phyloP scores from a whole-genome alignment of 805 yeast genomes.

The Lipomyces starkeyi region DNA sequence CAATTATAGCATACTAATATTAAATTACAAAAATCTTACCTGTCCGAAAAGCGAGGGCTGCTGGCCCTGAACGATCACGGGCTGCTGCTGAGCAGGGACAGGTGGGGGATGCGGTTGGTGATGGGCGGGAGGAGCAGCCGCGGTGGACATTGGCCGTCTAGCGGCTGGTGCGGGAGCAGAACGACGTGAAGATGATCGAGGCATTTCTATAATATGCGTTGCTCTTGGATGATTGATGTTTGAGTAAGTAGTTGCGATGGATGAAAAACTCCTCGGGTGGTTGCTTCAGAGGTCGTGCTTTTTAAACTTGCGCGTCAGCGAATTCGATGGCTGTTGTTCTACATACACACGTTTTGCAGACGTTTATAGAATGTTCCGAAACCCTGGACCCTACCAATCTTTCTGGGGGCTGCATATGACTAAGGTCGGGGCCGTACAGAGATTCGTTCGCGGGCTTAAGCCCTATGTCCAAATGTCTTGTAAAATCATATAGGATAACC shows the following conservation, averaged over 20 bases:
- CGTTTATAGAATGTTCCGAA: constrained; percentile 5
- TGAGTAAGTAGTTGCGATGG: not conserved
- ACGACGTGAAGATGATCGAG: constrained; percentile 38
- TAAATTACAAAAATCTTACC: constrained; percentile 35
- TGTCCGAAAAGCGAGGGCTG: constrained; percentile 53
- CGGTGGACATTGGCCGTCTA: constrained; percentile 75
- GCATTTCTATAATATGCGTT: constrained; percentile 31
- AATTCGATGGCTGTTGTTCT: too few species aligned
- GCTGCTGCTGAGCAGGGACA: constrained; percentile 51
- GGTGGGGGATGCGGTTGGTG: constrained; percentile 58
- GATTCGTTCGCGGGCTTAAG: not conserved
- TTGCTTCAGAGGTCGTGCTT: not conserved
- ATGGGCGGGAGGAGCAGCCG: constrained; percentile 64
- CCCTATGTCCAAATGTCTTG: not conserved
- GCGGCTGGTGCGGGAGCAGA: constrained; percentile 47
- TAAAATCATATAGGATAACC: not conserved
- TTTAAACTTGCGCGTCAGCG: not conserved
- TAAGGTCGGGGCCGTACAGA: not conserved
- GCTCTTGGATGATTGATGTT: not conserved
- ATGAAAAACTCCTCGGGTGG: not conserved
- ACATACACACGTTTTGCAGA: not conserved
- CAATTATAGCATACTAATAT: not conserved
- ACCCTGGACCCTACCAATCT: not conserved
- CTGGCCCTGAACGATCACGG: constrained; percentile 48
- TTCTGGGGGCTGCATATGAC: not conserved